A percentile compares a stretch with the other conserved stretches of the same genome.
Evolutionary conservation across 1,139 yeast genomes (phyloP).

Genomic region (Saccharomyces hybrid): DNA sequence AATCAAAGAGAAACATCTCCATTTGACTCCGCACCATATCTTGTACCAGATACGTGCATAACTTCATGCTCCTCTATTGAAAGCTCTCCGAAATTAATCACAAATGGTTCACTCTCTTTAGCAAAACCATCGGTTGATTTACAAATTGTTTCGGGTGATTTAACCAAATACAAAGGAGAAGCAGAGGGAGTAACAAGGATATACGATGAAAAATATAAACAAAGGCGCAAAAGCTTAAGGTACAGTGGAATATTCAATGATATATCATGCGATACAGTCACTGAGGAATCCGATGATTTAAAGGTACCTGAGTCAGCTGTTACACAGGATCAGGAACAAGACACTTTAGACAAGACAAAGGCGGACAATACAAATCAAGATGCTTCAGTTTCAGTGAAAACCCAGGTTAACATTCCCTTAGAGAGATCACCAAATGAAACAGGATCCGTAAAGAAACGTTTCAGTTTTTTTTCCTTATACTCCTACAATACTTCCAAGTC

Average conservation of each 20-base stretch:
- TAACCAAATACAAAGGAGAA: constrained; percentile 26
- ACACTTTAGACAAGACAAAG: neutral
- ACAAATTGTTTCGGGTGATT: constrained; percentile 32
- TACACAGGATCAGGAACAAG: neutral
- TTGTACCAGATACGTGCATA: constrained; percentile 12
- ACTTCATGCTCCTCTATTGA: constrained; percentile 12
- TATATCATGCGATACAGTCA: constrained; percentile 13
- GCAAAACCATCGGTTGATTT: constrained; percentile 32
- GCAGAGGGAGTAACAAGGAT: constrained; percentile 16
- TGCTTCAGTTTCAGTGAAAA: neutral
- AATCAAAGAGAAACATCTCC: constrained; percentile 6
- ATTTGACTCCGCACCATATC: constrained; percentile 11
- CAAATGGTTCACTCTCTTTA: constrained; percentile 21
- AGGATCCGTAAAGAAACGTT: constrained; percentile 17
- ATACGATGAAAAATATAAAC: constrained; percentile 15
- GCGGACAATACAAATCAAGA: neutral
- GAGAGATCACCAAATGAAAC: constrained; percentile 2
- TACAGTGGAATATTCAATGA: constrained; percentile 15
- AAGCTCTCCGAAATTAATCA: constrained; percentile 19
- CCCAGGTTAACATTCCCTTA: neutral
- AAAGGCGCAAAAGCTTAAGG: constrained; percentile 16
- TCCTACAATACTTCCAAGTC: constrained; percentile 12
- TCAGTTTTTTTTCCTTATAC: constrained; percentile 19
- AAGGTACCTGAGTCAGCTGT: neutral
- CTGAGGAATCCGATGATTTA: constrained; percentile 13